These are phyloP conservation scores for Lipomyces oligophaga DNA, from an alignment of 805 yeast genomes.

Conservation along the genomic window DNA sequence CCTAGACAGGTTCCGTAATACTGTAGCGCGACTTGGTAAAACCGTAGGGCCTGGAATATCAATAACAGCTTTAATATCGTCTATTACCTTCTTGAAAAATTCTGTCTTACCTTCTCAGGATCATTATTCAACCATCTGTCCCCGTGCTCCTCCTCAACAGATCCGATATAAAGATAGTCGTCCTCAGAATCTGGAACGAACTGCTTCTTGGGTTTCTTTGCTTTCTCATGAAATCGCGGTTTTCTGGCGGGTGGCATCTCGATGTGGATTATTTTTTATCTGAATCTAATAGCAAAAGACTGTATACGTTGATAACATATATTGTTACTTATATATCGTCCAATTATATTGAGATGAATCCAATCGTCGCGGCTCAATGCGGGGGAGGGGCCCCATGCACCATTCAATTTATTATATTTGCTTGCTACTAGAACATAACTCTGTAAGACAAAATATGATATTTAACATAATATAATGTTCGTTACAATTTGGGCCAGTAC, in stretches of 20 bases:
- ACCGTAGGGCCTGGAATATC: conserved; percentile 17
- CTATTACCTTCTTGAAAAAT: neutral
- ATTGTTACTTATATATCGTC: no score
- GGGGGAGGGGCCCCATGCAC: no score
- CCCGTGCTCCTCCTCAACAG: conserved; percentile 28
- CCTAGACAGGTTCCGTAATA: conserved; percentile 18
- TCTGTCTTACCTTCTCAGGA: conserved; percentile 22
- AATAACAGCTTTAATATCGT: neutral
- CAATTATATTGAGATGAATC: no score
- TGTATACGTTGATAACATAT: neutral
- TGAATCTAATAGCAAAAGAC: neutral
- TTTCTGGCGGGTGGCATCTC: conserved; percentile 14
- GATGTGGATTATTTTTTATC: neutral
- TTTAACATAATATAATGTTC: no score
- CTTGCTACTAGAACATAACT: no score
- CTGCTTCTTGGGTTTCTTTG: conserved; percentile 3
- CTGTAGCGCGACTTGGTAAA: conserved; percentile 19
- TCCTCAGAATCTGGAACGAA: conserved; percentile 22
- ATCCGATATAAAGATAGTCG: conserved; percentile 24
- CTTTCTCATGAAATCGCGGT: neutral
- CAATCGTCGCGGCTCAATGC: no score
- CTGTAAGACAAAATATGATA: no score
- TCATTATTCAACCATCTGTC: conserved; percentile 25
- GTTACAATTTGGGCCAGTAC: no score
- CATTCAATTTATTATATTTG: no score